Percentiles rank a stretch among this genome's conserved stretches.
These are phyloP conservation scores for Stephania cephalantha DNA, from an alignment of 164 flowering plant genomes.

Conservation along the genomic window DNA sequence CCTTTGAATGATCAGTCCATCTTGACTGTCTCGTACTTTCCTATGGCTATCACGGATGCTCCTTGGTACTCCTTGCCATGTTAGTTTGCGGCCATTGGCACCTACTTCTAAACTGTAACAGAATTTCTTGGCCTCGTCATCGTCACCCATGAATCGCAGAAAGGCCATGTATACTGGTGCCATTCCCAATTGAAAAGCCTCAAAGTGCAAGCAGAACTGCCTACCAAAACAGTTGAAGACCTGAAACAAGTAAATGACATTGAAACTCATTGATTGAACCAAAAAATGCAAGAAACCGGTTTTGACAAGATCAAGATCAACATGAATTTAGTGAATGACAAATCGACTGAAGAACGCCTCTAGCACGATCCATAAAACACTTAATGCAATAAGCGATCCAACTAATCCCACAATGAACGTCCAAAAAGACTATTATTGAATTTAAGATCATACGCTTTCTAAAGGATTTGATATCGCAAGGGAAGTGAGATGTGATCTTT, in stretches of 20 bases:
- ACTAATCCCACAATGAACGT: too few species aligned
- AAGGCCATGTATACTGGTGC: slow-evolving; percentile 51
- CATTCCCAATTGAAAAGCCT: slow-evolving; percentile 43
- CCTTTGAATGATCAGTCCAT: slow-evolving; percentile 41
- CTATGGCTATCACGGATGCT: slow-evolving; percentile 43
- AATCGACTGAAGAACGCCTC: not conserved
- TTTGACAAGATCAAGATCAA: not conserved
- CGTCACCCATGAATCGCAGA: slow-evolving; percentile 48
- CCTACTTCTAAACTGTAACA: slow-evolving; percentile 46
- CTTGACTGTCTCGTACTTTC: slow-evolving; percentile 42
- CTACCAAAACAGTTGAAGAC: slow-evolving; percentile 47
- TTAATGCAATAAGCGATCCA: not conserved
- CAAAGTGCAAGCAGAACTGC: slow-evolving; percentile 52
- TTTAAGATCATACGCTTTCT: too few species aligned
- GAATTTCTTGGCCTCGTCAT: slow-evolving; percentile 38
- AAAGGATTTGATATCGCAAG: too few species aligned
- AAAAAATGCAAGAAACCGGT: not conserved
- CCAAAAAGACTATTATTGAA: too few species aligned
- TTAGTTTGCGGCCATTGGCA: slow-evolving; percentile 33
- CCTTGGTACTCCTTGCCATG: slow-evolving; percentile 49
- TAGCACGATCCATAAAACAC: not conserved
- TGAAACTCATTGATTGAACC: not conserved
- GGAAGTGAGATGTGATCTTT: too few species aligned
- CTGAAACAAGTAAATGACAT: slow-evolving; percentile 14
- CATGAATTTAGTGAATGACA: not conserved